Conservation (phyloP, 805 yeast genomes). For the Yarrowia sp. region DNA sequence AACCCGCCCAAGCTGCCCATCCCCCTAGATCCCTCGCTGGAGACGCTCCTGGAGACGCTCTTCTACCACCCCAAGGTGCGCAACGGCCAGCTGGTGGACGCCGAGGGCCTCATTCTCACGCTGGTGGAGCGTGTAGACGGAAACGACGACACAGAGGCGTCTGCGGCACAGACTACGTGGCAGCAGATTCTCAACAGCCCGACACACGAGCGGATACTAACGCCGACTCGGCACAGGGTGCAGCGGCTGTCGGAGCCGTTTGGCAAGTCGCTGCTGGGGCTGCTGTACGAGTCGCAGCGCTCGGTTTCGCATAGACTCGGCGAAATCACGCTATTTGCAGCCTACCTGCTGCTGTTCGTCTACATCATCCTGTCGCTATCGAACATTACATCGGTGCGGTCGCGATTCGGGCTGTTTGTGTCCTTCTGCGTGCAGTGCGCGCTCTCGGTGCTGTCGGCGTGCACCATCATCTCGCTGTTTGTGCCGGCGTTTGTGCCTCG, state of each 20-base stretch:
- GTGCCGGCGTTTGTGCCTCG: conserved; percentile 49
- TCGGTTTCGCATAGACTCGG: conserved; percentile 40
- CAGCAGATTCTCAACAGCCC: conserved; percentile 43
- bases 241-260: conserved; percentile 41
- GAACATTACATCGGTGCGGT: conserved; percentile 55
- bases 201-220: conserved; percentile 46
- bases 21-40: background rate
- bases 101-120: conserved; percentile 31
- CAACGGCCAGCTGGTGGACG: conserved; percentile 27
- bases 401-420: conserved; percentile 55
- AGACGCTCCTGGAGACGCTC: conserved; percentile 12
- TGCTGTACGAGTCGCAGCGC: conserved; percentile 43
- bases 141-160: conserved; percentile 42
- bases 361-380: conserved; percentile 53
- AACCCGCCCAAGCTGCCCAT: conserved; percentile 5
- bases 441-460: conserved; percentile 49
- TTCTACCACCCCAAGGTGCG: conserved; percentile 34
- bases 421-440: conserved; percentile 55
- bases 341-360: conserved; percentile 48
- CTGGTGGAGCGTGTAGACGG: conserved; percentile 48
- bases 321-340: conserved; percentile 35
- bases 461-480: conserved; percentile 54
- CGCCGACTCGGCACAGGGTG: conserved; percentile 45
- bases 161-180: conserved; percentile 10
- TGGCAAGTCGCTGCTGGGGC: conserved; percentile 42